A percentile compares a stretch with the other conserved stretches of the same genome.
Conservation (phyloP, 2,329 filamentous ascomycete species). For the Dothistroma septosporum region DNA sequence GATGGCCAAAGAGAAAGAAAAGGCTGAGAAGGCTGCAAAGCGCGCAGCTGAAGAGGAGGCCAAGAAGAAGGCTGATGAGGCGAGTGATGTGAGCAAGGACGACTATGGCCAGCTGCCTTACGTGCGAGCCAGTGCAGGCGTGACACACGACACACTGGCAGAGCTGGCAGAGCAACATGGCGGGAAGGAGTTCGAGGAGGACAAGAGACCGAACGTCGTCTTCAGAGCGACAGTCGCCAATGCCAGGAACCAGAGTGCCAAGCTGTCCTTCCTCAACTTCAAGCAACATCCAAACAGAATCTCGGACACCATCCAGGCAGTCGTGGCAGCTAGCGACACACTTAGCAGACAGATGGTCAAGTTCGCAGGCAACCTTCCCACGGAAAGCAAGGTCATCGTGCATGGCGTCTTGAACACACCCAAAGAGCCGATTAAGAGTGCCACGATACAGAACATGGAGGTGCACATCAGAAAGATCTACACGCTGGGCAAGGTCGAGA, state of each 20-base stretch:
- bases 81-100: constrained; percentile 63
- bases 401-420: constrained; percentile 79
- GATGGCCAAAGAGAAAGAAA: constrained; percentile 84
- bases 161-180: constrained; percentile 60
- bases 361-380: constrained; percentile 69
- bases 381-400: constrained; percentile 75
- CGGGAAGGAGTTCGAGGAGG: constrained; percentile 28
- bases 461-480: constrained; percentile 85
- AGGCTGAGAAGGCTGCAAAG: constrained; percentile 64
- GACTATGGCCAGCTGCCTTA: constrained; percentile 72
- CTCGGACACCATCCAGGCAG: constrained; percentile 66
- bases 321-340: constrained; percentile 58
- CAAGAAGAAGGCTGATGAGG: constrained; percentile 63
- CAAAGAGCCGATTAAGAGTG: constrained; percentile 82
- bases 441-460: constrained; percentile 73
- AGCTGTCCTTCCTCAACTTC: constrained; percentile 86
- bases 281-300: constrained; percentile 61
- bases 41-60: constrained; percentile 65
- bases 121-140: constrained; percentile 40
- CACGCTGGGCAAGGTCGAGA: constrained; percentile 62
- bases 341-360: constrained; percentile 90
- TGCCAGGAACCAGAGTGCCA: constrained; percentile 79
- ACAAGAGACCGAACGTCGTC: constrained; percentile 54
- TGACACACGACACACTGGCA: constrained; percentile 57
- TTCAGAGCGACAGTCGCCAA: constrained; percentile 83